Evolutionary conservation across 2,329 filamentous ascomycete species (phyloP).

Genomic region (Penicillium sclerotiorum): DNA sequence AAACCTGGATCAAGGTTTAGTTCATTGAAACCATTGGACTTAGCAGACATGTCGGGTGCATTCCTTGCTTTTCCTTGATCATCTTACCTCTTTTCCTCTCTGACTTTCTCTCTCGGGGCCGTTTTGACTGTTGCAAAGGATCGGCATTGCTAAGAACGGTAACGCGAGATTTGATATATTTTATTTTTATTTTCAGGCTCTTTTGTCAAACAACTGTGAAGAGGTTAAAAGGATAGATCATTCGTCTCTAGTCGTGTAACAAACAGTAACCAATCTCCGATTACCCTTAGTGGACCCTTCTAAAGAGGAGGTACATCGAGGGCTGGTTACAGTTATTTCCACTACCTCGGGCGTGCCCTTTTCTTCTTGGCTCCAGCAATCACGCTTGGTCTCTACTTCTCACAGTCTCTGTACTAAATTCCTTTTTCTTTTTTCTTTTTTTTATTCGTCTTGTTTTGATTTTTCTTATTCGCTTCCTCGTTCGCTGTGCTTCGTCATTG

Average conservation of each 20-base stretch:
- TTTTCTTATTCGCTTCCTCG: no score
- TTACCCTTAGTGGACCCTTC: conserved; percentile 22
- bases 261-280: no score
- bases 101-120: not conserved
- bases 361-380: not conserved
- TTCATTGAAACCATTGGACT: not conserved
- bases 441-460: conserved; percentile 13
- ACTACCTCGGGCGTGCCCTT: conserved; percentile 15
- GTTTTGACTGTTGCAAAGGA: conserved; percentile 21
- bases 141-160: conserved; percentile 8
- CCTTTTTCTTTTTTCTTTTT: not conserved
- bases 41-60: no score
- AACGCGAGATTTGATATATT: not conserved
- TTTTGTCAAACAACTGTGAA: not conserved
- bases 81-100: not conserved
- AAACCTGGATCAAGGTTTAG: conserved; percentile 1
- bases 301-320: conserved; percentile 16
- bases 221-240: not conserved
- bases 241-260: no score
- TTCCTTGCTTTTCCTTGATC: not conserved
- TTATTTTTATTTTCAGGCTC: not conserved
- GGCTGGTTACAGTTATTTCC: conserved; percentile 31
- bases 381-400: conserved; percentile 20
- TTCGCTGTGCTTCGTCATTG: conserved; percentile 9
- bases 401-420: not conserved